Percentiles rank a stretch among this genome's conserved stretches.
Conservation (phyloP, 352 stramenopile species). For the Blastocystis sp. region DNA sequence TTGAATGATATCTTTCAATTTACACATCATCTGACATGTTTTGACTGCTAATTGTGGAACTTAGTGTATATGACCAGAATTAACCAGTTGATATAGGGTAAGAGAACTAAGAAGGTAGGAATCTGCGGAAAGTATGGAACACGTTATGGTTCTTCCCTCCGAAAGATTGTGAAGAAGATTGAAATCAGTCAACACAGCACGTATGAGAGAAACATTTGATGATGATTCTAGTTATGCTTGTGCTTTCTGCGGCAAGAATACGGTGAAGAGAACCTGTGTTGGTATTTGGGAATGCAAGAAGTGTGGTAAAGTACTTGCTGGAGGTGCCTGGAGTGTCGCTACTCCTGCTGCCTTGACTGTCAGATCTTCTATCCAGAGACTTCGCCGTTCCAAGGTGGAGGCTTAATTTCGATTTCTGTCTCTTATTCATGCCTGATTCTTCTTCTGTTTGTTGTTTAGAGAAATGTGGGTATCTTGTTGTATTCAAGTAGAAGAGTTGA, state of each 20-base stretch:
- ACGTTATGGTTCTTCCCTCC: slow-evolving; percentile 96
- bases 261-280: slow-evolving; percentile 74
- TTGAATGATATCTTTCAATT: too few relatives aligned
- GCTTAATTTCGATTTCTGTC: slow-evolving; percentile 27
- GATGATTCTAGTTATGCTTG: slow-evolving; percentile 69
- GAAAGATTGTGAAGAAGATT: slow-evolving; percentile 99
- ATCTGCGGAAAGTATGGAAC: slow-evolving; percentile 99
- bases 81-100: slow-evolving; percentile 73
- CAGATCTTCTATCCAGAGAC: slow-evolving; percentile 89
- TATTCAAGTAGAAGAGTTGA: too few relatives aligned
- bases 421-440: slow-evolving; percentile 12
- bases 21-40: too few relatives aligned
- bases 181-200: slow-evolving; percentile 91
- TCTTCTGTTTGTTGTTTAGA: neutral
- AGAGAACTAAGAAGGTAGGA: slow-evolving; percentile 99
- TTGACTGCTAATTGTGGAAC: too few relatives aligned
- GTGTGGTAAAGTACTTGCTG: slow-evolving; percentile 94
- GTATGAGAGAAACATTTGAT: neutral
- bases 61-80: neutral
- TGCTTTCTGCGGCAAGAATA: slow-evolving; percentile 98
- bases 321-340: slow-evolving; percentile 92
- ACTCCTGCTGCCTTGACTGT: slow-evolving; percentile 68
- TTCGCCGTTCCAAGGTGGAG: slow-evolving; percentile 69
- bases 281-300: slow-evolving; percentile 98
- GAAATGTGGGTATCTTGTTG: neutral